These are phyloP conservation scores for Tolypocladium album DNA, from an alignment of 2,329 filamentous ascomycete genomes.

Conservation along the genomic window DNA sequence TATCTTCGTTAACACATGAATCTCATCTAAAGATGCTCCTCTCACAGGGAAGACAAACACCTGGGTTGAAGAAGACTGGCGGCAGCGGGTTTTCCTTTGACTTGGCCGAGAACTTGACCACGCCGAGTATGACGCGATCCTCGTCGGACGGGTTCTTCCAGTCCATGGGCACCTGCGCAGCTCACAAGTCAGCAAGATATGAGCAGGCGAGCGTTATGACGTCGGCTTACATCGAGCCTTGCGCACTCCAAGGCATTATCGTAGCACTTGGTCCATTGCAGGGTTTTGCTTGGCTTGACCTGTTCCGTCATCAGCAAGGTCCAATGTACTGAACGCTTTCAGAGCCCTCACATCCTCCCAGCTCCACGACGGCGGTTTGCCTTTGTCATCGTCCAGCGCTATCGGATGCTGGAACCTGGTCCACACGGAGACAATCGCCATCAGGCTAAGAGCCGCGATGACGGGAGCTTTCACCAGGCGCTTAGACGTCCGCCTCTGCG, in stretches of 20 bases:
- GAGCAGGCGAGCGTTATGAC: neutral
- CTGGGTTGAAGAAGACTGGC: slow-evolving; percentile 24
- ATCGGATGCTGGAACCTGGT: neutral
- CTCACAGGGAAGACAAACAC: slow-evolving; percentile 10
- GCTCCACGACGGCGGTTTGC: slow-evolving; percentile 10
- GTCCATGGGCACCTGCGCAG: slow-evolving; percentile 21
- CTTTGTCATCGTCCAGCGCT: neutral
- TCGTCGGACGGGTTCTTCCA: slow-evolving; percentile 18
- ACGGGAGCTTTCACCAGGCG: neutral
- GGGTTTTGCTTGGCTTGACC: slow-evolving; percentile 14
- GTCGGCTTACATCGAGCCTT: slow-evolving; percentile 16
- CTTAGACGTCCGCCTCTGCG: neutral
- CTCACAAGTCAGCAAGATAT: too few relatives aligned
- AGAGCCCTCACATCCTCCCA: slow-evolving; percentile 10
- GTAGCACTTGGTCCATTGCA: slow-evolving; percentile 5
- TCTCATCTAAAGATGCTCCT: too few relatives aligned
- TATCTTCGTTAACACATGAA: too few relatives aligned
- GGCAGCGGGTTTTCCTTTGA: slow-evolving; percentile 11
- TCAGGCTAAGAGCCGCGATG: slow-evolving; percentile 7
- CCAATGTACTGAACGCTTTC: too few relatives aligned
- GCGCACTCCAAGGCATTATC: slow-evolving; percentile 17
- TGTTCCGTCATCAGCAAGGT: too few relatives aligned
- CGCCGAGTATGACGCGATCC: slow-evolving; percentile 18
- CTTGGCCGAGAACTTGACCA: slow-evolving; percentile 21
- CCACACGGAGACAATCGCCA: slow-evolving; percentile 8